Percentiles rank a stretch among this genome's conserved stretches.
phyloP scores from a whole-genome alignment of 164 flowering plant genomes.

The Magnolia kwangsiensis region DNA sequence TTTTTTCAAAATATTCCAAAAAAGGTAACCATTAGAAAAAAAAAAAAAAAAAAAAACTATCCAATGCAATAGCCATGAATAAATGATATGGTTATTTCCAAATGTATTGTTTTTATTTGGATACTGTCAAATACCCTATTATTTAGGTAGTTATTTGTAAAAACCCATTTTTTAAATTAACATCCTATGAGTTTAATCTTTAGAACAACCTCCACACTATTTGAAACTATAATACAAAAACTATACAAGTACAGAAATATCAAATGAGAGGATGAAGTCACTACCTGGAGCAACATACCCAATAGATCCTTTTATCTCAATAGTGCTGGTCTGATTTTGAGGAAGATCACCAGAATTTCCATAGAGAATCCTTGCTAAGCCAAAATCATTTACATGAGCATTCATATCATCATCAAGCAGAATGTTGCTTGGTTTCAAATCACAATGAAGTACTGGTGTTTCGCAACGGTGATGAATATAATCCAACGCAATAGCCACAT shows the following conservation, averaged over 20 bases:
- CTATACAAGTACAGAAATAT: background rate
- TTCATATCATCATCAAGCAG: conserved; percentile 29
- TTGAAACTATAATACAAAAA: too few relatives aligned
- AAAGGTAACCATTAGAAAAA: too few relatives aligned
- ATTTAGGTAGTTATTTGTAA: too few relatives aligned
- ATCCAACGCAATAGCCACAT: conserved; percentile 29
- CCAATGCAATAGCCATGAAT: too few relatives aligned
- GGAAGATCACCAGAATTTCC: background rate
- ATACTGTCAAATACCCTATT: too few relatives aligned
- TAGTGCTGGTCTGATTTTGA: conserved; percentile 15
- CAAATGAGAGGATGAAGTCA: background rate
- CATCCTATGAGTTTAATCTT: too few relatives aligned
- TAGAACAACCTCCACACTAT: too few relatives aligned
- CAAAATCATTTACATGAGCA: conserved; percentile 37
- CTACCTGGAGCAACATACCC: conserved; percentile 47
- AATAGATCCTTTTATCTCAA: conserved; percentile 29
- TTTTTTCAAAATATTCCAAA: too few relatives aligned
- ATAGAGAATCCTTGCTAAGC: conserved; percentile 26
- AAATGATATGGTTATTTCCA: too few relatives aligned
- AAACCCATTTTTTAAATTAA: too few relatives aligned
- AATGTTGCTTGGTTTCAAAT: conserved; percentile 32
- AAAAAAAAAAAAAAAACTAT: too few relatives aligned
- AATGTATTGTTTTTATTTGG: too few relatives aligned
- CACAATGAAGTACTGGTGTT: conserved; percentile 30
- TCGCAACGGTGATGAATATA: conserved; percentile 30